These are phyloP conservation scores for Microbotryum silenes-acaulis DNA, from an alignment of 1,284 basidiomycete species.

Conservation along the genomic window DNA sequence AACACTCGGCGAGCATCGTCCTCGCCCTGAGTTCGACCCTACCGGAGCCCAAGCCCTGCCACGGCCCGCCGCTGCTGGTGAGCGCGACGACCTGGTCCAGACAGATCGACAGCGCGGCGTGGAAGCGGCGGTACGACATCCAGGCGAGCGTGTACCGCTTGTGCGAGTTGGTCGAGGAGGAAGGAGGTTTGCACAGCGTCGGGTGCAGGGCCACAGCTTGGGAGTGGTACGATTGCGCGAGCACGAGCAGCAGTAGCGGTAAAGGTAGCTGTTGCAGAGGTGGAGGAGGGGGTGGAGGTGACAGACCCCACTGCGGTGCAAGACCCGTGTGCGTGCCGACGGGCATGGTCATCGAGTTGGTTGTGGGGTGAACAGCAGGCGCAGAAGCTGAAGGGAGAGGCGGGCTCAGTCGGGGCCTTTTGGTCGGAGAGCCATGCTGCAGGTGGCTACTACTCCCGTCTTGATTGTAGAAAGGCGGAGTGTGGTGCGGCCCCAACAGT, in stretches of 20 bases:
- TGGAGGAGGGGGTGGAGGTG: too few relatives aligned
- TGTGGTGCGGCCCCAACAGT: too few relatives aligned
- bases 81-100: not conserved
- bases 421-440: too few relatives aligned
- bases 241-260: not conserved
- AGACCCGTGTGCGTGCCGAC: too few relatives aligned
- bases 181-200: not conserved
- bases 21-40: conserved; percentile 5
- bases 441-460: too few relatives aligned
- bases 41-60: not conserved
- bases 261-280: not conserved
- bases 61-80: not conserved
- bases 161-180: not conserved
- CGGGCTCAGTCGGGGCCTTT: too few relatives aligned
- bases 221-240: not conserved
- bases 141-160: not conserved
- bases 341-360: too few relatives aligned
- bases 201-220: conserved; percentile 1
- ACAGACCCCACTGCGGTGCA: too few relatives aligned
- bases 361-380: too few relatives aligned
- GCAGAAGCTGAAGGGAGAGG: too few relatives aligned
- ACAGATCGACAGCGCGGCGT: not conserved
- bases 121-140: not conserved
- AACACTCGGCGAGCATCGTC: not conserved
- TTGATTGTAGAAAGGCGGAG: too few relatives aligned